Percentiles rank a stretch among this genome's conserved stretches.
Conservation (phyloP, 2,329 filamentous ascomycete genomes). For the Phoma herbarum region DNA sequence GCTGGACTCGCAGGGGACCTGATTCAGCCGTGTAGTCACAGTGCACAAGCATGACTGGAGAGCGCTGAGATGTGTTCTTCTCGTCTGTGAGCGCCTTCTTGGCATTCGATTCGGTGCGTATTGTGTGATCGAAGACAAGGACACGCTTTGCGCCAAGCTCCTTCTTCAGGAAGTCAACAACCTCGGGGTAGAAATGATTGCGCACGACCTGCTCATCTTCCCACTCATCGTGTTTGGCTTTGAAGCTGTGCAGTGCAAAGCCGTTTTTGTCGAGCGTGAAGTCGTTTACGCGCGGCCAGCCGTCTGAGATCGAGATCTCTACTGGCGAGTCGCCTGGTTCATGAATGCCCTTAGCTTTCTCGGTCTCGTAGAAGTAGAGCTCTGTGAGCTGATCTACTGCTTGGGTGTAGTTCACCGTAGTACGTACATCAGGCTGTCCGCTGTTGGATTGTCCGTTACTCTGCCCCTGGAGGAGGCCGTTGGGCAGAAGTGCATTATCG, state of each 20-base stretch:
- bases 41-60: slow-evolving; percentile 61
- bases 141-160: slow-evolving; percentile 56
- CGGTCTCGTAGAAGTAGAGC: slow-evolving; percentile 55
- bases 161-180: slow-evolving; percentile 58
- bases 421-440: slow-evolving; percentile 26
- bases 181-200: slow-evolving; percentile 57
- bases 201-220: slow-evolving; percentile 55
- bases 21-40: slow-evolving; percentile 61
- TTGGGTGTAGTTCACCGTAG: slow-evolving; percentile 59
- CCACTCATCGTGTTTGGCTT: slow-evolving; percentile 51
- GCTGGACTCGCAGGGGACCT: slow-evolving; percentile 53
- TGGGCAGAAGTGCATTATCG: slow-evolving; percentile 39
- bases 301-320: slow-evolving; percentile 53
- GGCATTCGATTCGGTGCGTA: slow-evolving; percentile 52
- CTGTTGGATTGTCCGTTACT: slow-evolving; percentile 4
- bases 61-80: slow-evolving; percentile 49
- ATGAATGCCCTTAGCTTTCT: slow-evolving; percentile 53
- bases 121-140: slow-evolving; percentile 62
- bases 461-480: not conserved
- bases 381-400: slow-evolving; percentile 53
- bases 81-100: slow-evolving; percentile 48
- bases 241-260: slow-evolving; percentile 56
- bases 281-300: slow-evolving; percentile 54
- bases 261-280: slow-evolving; percentile 59
- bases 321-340: slow-evolving; percentile 52